phyloP scores from a whole-genome alignment of 2,329 filamentous ascomycete genomes.

The Colletotrichum karsti region DNA sequence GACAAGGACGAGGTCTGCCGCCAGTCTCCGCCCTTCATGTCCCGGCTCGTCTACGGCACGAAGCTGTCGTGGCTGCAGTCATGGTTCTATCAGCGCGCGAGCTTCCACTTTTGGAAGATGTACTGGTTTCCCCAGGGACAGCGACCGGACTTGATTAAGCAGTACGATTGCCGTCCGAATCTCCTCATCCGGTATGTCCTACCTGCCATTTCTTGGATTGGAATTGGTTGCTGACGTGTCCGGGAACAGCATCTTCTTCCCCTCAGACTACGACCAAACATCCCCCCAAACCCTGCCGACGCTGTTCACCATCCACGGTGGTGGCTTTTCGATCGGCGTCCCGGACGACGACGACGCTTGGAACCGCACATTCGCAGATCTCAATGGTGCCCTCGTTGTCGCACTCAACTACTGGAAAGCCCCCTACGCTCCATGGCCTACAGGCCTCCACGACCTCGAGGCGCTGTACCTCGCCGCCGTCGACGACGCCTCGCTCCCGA shows the following conservation, averaged over 20 bases:
- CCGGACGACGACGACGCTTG: slow-evolving; percentile 55
- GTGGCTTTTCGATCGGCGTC: slow-evolving; percentile 55
- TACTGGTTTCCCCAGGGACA: slow-evolving; percentile 16
- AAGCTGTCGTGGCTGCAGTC: slow-evolving; percentile 23
- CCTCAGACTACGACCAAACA: slow-evolving; percentile 41
- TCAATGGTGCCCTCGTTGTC: slow-evolving; percentile 51
- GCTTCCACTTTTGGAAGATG: slow-evolving; percentile 16
- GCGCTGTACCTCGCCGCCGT: slow-evolving; percentile 51
- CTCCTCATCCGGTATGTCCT: slow-evolving; percentile 26
- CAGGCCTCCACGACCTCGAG: slow-evolving; percentile 52
- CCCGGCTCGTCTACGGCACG: slow-evolving; percentile 23
- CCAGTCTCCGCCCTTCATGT: slow-evolving; percentile 9
- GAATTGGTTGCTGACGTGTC: neutral
- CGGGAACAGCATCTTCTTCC: slow-evolving; percentile 47
- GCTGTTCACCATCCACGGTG: slow-evolving; percentile 60
- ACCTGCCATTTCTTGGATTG: no score
- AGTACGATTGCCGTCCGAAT: slow-evolving; percentile 24
- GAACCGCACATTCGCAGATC: slow-evolving; percentile 51
- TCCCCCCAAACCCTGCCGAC: slow-evolving; percentile 45
- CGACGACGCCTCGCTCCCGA: slow-evolving; percentile 51
- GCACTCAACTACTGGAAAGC: slow-evolving; percentile 59
- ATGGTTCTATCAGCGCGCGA: slow-evolving; percentile 20
- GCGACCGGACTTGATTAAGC: slow-evolving; percentile 30
- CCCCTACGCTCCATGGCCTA: slow-evolving; percentile 53
- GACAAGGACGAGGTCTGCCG: neutral